Evolutionary conservation across 2,329 filamentous ascomycete genomes (phyloP).

Genomic region (Trichoderma aggressivum): DNA sequence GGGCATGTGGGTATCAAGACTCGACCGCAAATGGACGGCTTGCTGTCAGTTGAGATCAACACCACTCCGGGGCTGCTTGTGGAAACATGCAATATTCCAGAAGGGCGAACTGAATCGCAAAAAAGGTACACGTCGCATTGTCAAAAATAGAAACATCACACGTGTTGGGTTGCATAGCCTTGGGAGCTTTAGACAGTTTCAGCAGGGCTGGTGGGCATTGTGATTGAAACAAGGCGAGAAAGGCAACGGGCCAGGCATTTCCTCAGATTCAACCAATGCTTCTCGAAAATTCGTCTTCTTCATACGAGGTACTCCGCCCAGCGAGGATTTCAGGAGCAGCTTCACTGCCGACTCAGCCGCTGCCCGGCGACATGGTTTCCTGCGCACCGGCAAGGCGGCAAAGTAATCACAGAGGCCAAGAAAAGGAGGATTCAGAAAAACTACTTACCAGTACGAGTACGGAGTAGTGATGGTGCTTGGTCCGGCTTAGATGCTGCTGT

Average conservation of each 20-base stretch:
- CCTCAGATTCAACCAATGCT: neutral
- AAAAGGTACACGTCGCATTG: neutral
- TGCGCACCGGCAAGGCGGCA: slow-evolving; percentile 6
- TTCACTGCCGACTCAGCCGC: slow-evolving; percentile 11
- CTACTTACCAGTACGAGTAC: neutral
- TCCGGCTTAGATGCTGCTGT: neutral
- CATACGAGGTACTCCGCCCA: neutral
- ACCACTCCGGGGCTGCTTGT: neutral
- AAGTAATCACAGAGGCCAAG: neutral
- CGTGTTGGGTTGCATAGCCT: neutral
- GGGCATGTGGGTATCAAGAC: neutral
- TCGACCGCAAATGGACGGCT: neutral
- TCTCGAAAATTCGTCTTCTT: neutral
- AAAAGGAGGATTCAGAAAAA: neutral
- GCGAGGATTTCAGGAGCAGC: neutral
- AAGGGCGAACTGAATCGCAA: neutral
- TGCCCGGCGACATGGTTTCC: neutral
- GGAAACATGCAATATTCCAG: neutral
- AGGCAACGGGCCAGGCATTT: neutral
- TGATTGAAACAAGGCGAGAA: neutral
- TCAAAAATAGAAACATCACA: slow-evolving; percentile 15
- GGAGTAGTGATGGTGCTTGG: neutral
- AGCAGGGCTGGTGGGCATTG: neutral
- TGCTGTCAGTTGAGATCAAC: neutral
- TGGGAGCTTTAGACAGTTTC: neutral